phyloP scores from a whole-genome alignment of 139 green algal species.

The Asterochloris sp. region DNA sequence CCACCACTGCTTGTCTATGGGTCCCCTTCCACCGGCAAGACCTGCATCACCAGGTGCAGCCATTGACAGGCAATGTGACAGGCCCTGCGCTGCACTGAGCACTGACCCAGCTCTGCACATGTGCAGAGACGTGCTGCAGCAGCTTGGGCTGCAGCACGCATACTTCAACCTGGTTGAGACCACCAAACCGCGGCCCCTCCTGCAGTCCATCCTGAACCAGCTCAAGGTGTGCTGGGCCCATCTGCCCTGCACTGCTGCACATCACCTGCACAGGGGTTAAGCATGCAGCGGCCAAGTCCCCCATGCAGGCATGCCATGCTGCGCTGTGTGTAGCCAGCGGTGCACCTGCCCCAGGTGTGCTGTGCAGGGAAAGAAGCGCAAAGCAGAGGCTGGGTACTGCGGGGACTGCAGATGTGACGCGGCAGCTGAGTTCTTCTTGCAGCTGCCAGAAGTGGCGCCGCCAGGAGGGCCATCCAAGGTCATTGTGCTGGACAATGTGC shows the following conservation, averaged over 20 bases:
- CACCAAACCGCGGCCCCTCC: conserved; percentile 4
- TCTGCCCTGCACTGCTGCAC: too few relatives aligned
- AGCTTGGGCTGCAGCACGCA: conserved; percentile 12
- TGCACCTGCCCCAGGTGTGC: background rate
- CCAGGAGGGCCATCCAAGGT: background rate
- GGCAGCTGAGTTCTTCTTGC: conserved; percentile 30
- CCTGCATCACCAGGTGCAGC: conserved; percentile 32
- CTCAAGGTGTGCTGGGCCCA: conserved; percentile 27
- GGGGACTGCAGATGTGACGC: conserved; percentile 20
- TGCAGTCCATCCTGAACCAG: conserved; percentile 35
- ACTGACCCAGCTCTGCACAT: background rate
- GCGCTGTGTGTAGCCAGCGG: background rate
- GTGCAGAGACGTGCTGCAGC: conserved; percentile 25
- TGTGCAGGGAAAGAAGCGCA: conserved; percentile 26
- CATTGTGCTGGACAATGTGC: conserved; percentile 36
- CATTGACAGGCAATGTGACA: background rate
- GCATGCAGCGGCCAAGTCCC: too few relatives aligned
- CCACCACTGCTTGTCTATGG: conserved; percentile 28
- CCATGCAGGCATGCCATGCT: too few relatives aligned
- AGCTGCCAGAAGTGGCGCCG: conserved; percentile 20
- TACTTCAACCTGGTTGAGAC: conserved; percentile 40
- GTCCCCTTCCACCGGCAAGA: conserved; percentile 38
- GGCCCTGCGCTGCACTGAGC: background rate
- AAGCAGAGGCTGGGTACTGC: conserved; percentile 20
- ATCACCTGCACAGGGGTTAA: background rate